Percentiles rank a stretch among this genome's conserved stretches.
phyloP scores from a whole-genome alignment of 257 asterid species.

The Solanum ossicruentum region DNA sequence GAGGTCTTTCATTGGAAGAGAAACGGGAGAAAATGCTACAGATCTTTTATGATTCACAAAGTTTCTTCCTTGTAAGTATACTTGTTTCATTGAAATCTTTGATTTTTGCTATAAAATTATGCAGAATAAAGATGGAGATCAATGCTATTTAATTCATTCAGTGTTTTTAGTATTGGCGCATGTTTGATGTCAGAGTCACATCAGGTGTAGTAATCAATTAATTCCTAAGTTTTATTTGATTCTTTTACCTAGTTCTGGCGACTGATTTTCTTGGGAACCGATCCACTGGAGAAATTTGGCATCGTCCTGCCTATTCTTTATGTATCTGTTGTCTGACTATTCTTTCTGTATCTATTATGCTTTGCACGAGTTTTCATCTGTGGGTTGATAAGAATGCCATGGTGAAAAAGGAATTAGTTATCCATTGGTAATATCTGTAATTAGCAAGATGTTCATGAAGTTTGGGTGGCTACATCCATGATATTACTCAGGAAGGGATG shows the following conservation, averaged over 20 bases:
- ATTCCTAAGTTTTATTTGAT: not conserved
- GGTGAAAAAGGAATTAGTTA: not conserved
- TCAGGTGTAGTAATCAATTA: not conserved
- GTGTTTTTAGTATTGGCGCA: not conserved
- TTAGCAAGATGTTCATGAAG: not conserved
- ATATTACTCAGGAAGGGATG: not conserved
- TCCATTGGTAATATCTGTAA: not conserved
- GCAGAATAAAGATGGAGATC: not conserved
- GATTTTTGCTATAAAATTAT: not conserved
- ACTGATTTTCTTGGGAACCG: not conserved
- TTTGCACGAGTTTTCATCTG: not conserved
- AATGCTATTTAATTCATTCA: not conserved
- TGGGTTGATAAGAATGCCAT: not conserved
- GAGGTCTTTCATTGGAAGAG: conserved; percentile 93
- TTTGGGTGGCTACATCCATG: not conserved
- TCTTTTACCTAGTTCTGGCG: not conserved
- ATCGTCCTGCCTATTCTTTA: not conserved
- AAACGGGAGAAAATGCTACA: conserved; percentile 93
- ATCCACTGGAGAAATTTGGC: not conserved
- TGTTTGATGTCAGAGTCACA: not conserved
- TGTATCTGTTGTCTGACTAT: not conserved
- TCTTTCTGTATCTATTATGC: not conserved
- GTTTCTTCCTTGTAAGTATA: conserved; percentile 78
- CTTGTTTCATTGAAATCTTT: conserved; percentile 48
- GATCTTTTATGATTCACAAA: conserved; percentile 78